Conservation (phyloP, 306 rosid genomes). For the Ormosia semicastrata region DNA sequence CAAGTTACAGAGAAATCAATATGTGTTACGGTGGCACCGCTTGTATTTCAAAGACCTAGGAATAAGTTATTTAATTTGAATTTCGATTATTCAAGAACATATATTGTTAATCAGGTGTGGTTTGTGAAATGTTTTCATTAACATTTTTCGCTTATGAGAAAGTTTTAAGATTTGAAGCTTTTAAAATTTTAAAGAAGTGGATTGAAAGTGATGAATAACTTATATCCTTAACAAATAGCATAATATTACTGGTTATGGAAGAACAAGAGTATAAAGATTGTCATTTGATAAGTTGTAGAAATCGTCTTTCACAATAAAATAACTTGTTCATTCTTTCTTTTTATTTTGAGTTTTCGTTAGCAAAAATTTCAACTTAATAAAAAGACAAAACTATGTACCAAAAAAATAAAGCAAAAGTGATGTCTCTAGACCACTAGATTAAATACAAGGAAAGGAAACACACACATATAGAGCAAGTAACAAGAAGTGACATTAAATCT, state of each 20-base stretch:
- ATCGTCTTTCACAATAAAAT: conserved; percentile 10
- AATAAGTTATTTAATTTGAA: not conserved
- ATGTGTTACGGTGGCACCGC: not conserved
- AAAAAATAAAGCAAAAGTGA: not conserved
- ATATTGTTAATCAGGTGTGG: not conserved
- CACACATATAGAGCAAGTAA: conserved; percentile 22
- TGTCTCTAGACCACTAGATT: conserved; percentile 21
- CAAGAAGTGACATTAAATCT: conserved; percentile 30
- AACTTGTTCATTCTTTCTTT: conserved; percentile 10
- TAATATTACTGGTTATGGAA: not conserved
- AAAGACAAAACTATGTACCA: conserved; percentile 30
- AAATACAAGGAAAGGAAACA: conserved; percentile 21
- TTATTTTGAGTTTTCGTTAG: not conserved
- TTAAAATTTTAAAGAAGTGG: not conserved
- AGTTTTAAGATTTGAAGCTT: not conserved
- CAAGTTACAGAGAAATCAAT: not conserved
- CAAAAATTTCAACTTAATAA: conserved; percentile 29
- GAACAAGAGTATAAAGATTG: conserved; percentile 16
- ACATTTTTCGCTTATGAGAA: not conserved
- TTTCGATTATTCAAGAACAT: not conserved
- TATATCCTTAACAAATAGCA: not conserved
- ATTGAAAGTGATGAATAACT: not conserved
- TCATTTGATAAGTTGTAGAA: conserved; percentile 19
- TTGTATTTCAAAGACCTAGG: not conserved
- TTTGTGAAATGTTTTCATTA: not conserved